Base-by-base conservation (phyloP, 441 rosid species). In the Mallotus repandus region DNA sequence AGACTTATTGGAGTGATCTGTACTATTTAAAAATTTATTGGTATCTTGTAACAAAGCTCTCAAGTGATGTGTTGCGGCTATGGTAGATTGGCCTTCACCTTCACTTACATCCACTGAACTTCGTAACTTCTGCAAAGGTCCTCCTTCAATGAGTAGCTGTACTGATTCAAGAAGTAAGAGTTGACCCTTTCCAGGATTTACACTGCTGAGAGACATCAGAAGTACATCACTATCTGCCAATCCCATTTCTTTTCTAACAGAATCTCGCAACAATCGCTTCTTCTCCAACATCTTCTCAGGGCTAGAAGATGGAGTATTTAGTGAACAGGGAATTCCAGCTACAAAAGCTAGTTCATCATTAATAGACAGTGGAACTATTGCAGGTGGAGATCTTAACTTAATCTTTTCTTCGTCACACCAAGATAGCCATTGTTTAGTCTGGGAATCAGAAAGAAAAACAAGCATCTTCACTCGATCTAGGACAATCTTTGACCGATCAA, bases 331-430 rank as follows among this genome's bases (percentile, higher is more conserved):
- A 70, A 89, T 85, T 22, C 97, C 99, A 29, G 99, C 98, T 29
- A 84, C 96, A 80, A 88, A 94, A 76, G 99, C 96, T 76, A 95
- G 83, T 77, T 93, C 99, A 59, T 95, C 99, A 72, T 90, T 95
- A 61, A 95, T 92, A 65, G 99, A 89, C 52, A 95, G 92, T 2
- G 92, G 96, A 82, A 95, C 90, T 74, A 89, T 77, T 54, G 87
- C 82, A 22, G 98, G 96, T 69, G 86, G 87, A 78, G 90, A 90
- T 85, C 98, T 90, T 75, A 95, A 85, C 86, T 86, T 90, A 70
- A 95, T 77, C 15, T 85, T 89, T 67, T 91, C 98, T 82, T 90
- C 96, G 65, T 87, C 86, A 62, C 96, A 93, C 99, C 99, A 95
- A 63, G 94, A 74, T 78, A 88, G 85, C 99, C 99, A 95, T 62